These are phyloP conservation scores for Globisporangium splendens DNA, from an alignment of 352 stramenopile genomes.

Conservation along the genomic window DNA sequence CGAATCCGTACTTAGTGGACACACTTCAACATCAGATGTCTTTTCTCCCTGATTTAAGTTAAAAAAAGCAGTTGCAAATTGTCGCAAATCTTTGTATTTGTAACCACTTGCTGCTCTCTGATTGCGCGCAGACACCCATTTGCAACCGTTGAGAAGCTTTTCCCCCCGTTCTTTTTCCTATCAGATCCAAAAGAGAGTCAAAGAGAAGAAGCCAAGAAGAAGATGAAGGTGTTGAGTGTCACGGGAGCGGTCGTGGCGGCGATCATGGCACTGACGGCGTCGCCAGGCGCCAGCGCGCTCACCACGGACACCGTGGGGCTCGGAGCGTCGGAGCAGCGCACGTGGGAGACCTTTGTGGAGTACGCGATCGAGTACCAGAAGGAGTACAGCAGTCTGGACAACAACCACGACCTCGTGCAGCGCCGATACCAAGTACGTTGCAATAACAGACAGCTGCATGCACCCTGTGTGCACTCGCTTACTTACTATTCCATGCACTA, in stretches of 20 bases:
- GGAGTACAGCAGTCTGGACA: slow-evolving; percentile 33
- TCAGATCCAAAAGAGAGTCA: slow-evolving; percentile 9
- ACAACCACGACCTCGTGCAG: slow-evolving; percentile 37
- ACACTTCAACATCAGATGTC: too few species aligned
- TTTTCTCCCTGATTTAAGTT: too few species aligned
- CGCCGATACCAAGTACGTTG: slow-evolving; percentile 25
- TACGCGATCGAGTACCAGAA: slow-evolving; percentile 57
- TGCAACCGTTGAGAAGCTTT: background rate
- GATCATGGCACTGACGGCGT: slow-evolving; percentile 1
- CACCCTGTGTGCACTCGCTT: background rate
- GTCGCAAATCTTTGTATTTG: too few species aligned
- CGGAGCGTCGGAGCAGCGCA: slow-evolving; percentile 19
- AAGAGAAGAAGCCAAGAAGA: slow-evolving; percentile 1
- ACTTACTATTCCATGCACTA: too few species aligned
- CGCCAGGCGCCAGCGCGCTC: slow-evolving; percentile 6
- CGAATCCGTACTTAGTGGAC: too few species aligned
- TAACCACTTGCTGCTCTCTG: too few species aligned
- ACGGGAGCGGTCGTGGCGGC: background rate
- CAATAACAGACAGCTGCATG: background rate
- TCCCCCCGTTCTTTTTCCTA: background rate
- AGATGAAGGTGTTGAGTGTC: slow-evolving; percentile 12
- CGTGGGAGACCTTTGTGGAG: slow-evolving; percentile 49
- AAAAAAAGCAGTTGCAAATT: too few species aligned
- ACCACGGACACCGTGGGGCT: slow-evolving; percentile 9
- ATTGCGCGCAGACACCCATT: background rate